phyloP scores from a whole-genome alignment of 345 rosid genomes.

The Capsella bursapastoris region DNA sequence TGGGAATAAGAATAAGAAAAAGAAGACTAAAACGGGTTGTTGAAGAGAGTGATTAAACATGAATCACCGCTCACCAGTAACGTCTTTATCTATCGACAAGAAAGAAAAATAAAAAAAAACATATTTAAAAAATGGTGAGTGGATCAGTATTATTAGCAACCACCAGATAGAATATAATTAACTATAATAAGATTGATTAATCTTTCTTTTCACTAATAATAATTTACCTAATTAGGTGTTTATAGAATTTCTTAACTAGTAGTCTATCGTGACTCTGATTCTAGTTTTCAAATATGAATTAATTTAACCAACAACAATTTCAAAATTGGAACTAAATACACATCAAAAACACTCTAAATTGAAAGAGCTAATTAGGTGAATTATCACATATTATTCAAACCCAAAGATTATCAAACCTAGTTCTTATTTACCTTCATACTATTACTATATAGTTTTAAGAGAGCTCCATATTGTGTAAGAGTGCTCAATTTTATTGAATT shows the following conservation, averaged over 20 bases:
- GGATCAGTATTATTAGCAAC: slow-evolving; percentile 43
- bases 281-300: not conserved
- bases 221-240: not conserved
- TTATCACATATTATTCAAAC: not conserved
- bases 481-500: not conserved
- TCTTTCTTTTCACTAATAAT: not conserved
- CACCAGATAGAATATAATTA: slow-evolving; percentile 19
- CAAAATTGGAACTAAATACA: not conserved
- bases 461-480: too few species aligned
- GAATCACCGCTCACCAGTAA: slow-evolving; percentile 45
- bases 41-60: slow-evolving; percentile 44
- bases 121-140: slow-evolving; percentile 35
- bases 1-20: slow-evolving; percentile 45
- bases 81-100: slow-evolving; percentile 44
- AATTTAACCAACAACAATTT: not conserved
- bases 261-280: not conserved
- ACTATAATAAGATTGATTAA: slow-evolving; percentile 12
- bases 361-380: slow-evolving; percentile 6
- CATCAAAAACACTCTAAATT: not conserved
- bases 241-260: not conserved
- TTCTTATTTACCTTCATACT: too few species aligned
- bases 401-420: not conserved
- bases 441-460: too few species aligned
- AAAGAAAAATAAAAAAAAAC: not conserved
- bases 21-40: slow-evolving; percentile 33